These are phyloP conservation scores for Coprinopsis marcescibilis DNA, from an alignment of 768 basidiomycete species.

Conservation along the genomic window DNA sequence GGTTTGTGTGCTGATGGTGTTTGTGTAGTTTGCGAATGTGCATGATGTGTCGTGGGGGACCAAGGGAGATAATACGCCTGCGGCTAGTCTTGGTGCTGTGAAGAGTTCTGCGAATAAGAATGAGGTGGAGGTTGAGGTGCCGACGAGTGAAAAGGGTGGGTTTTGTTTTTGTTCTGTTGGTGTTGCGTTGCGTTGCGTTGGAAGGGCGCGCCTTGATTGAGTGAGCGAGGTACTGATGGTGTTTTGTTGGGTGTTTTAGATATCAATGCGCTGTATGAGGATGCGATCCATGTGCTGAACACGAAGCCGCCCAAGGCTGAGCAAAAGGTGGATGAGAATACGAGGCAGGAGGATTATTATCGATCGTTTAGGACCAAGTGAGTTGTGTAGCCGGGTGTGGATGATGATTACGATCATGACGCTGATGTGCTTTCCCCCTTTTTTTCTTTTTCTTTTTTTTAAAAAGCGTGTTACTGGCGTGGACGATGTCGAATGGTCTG, in stretches of 20 bases:
- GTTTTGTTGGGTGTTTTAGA: too few relatives aligned
- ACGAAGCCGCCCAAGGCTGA: slow-evolving; percentile 75
- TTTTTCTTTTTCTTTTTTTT: too few relatives aligned
- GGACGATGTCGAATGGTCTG: slow-evolving; percentile 81
- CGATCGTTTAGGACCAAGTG: slow-evolving; percentile 87
- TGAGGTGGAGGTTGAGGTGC: slow-evolving; percentile 82
- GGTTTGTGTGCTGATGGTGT: too few relatives aligned
- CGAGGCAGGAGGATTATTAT: slow-evolving; percentile 83
- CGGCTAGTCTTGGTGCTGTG: slow-evolving; percentile 82
- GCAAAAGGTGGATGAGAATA: slow-evolving; percentile 51
- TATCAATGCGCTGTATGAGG: slow-evolving; percentile 85
- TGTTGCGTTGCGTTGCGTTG: too few relatives aligned
- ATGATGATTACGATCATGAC: slow-evolving; percentile 9
- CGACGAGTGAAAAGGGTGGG: slow-evolving; percentile 83
- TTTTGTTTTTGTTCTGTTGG: too few relatives aligned
- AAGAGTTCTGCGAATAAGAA: slow-evolving; percentile 60
- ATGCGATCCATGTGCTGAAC: slow-evolving; percentile 77
- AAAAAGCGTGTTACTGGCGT: slow-evolving; percentile 76
- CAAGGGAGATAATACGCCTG: slow-evolving; percentile 87
- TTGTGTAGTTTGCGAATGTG: slow-evolving; percentile 74
- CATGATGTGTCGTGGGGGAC: slow-evolving; percentile 96
- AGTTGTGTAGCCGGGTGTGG: slow-evolving; percentile 17
- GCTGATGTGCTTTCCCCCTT: too few relatives aligned
- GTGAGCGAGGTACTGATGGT: too few relatives aligned
- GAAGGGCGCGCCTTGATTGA: too few relatives aligned